These are phyloP conservation scores for Gaeumannomyces tritici DNA, from an alignment of 2,329 filamentous ascomycete species.

Conservation along the genomic window DNA sequence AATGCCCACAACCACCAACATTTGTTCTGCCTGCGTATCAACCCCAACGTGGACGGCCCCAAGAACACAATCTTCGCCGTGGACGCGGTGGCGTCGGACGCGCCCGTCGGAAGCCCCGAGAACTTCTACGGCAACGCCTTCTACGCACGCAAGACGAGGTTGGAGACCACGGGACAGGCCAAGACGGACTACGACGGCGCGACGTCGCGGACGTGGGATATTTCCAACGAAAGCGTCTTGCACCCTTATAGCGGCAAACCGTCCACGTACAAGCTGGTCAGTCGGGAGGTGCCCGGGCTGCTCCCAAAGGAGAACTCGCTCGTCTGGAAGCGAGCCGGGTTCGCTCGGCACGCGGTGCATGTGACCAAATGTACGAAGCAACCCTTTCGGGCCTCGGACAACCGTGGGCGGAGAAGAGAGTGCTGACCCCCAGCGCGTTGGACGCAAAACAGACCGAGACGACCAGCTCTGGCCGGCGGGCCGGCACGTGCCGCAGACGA, in stretches of 20 bases:
- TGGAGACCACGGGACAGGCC: constrained; percentile 57
- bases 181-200: constrained; percentile 73
- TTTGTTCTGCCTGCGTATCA: constrained; percentile 81
- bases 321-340: constrained; percentile 84
- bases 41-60: constrained; percentile 78
- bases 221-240: constrained; percentile 73
- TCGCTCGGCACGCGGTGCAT: constrained; percentile 77
- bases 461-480: constrained; percentile 78
- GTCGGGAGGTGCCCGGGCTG: constrained; percentile 68
- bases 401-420: no score
- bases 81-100: constrained; percentile 62
- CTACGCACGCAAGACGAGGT: constrained; percentile 74
- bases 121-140: constrained; percentile 91
- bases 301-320: constrained; percentile 73
- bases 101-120: constrained; percentile 67
- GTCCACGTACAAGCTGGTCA: constrained; percentile 80
- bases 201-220: constrained; percentile 81
- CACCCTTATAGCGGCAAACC: constrained; percentile 82
- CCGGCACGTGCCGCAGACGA: constrained; percentile 80
- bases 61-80: constrained; percentile 79
- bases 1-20: constrained; percentile 97
- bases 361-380: constrained; percentile 71
- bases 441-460: constrained; percentile 51
- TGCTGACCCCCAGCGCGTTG: constrained; percentile 2
- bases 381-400: not conserved